These are phyloP conservation scores for Ogataea pini DNA, from an alignment of 805 yeast species.

Conservation along the genomic window DNA sequence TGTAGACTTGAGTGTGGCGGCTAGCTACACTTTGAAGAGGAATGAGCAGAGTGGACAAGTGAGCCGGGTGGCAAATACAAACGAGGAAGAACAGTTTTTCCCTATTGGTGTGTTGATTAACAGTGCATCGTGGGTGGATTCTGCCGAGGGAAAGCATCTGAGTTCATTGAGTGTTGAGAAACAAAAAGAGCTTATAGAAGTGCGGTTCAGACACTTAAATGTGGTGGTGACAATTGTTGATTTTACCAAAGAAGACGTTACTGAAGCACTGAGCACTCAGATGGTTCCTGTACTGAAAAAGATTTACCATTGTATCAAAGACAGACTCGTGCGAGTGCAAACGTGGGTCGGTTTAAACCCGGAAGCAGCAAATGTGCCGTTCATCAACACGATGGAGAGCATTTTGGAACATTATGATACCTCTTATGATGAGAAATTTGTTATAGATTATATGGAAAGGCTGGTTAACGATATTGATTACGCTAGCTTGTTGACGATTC, in stretches of 20 bases:
- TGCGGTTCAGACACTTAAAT: slow-evolving; percentile 34
- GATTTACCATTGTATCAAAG: slow-evolving; percentile 14
- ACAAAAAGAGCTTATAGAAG: slow-evolving; percentile 17
- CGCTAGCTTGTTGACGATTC: slow-evolving; percentile 26
- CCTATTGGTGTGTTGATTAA: slow-evolving; percentile 26
- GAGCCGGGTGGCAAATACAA: slow-evolving; percentile 13
- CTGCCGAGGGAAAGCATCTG: not conserved
- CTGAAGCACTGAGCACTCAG: not conserved
- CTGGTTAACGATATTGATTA: slow-evolving; percentile 35
- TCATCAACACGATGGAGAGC: slow-evolving; percentile 39
- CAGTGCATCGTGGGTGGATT: slow-evolving; percentile 5
- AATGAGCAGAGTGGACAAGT: slow-evolving; percentile 3
- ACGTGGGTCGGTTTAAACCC: slow-evolving; percentile 43
- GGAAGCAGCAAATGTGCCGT: slow-evolving; percentile 16
- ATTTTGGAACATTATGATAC: slow-evolving; percentile 18
- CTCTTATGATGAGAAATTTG: slow-evolving; percentile 8
- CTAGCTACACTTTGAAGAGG: slow-evolving; percentile 16
- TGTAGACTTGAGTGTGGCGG: slow-evolving; percentile 13
- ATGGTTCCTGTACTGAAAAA: slow-evolving; percentile 14
- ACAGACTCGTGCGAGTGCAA: slow-evolving; percentile 39
- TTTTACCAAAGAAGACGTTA: slow-evolving; percentile 3
- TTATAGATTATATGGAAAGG: slow-evolving; percentile 21
- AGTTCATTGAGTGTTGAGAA: slow-evolving; percentile 9
- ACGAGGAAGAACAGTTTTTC: slow-evolving; percentile 26
- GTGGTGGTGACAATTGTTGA: slow-evolving; percentile 19